Evolutionary conservation across 2,329 filamentous ascomycete genomes (phyloP), one percentile per base, ranked within the genome.

Genomic region (Drechslerella stenobrocha): DNA sequence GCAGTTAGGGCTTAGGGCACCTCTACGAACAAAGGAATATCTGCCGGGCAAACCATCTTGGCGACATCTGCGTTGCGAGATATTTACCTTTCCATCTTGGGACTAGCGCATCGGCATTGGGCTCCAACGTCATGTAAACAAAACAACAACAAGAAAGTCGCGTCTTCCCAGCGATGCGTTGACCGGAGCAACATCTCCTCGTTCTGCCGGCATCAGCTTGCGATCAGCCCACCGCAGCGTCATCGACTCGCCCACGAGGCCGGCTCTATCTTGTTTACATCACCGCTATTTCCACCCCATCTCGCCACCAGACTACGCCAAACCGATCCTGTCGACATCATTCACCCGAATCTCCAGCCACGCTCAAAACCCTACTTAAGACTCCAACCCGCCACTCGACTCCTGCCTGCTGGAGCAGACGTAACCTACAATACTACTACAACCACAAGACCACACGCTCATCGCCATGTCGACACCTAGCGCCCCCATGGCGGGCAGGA

Each of bases 81-180:
- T 42, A 48, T 42, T 59, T 50, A 55, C n/a, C 8, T 9, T 30
- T 48, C 61, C 44, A 11, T 1, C 42, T 60, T 6, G 6, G 30
- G 50, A 46, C 44, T 55, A 67, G 53, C 20, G 46, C 28, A 23
- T 24, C 32, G 18, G 8, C 11, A 13, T 11, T n/a, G n/a, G n/a
- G n/a, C n/a, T n/a, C 6, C 28, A 30, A 56, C 55, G 32, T 56
- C 55, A 51, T 48, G 63, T 67, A 67, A 67, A 67, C 63, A 67
- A 65, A 67, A 67, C 63, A 67, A 67, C 63, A 67, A 66, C 60
- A 67, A 67, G 52, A 34, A 42, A 11, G 37, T 35, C 63, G 63
- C 63, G 63, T 67, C 63, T 59, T 56, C 55, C 50, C 18, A 22
- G 45, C 8, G 58, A 66, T 66, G 60, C 58, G 60, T 66, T 66